Percentiles rank a stretch among this genome's conserved stretches.
These are phyloP conservation scores for Carex kokanica DNA, from an alignment of 176 grass and related monocot genomes.

Conservation along the genomic window DNA sequence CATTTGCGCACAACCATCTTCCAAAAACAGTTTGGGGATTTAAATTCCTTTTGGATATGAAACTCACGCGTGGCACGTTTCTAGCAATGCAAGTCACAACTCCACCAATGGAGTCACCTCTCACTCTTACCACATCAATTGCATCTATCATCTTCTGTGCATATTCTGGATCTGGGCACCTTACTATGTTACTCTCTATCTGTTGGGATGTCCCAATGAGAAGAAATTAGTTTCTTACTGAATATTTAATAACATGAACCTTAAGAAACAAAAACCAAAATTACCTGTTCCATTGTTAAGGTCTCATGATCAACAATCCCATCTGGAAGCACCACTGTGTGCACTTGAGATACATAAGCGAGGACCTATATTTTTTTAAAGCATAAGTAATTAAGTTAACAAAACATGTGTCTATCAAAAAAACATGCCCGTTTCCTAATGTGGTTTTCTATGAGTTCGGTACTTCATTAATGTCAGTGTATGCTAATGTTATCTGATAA, in stretches of 20 bases:
- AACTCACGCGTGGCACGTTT: constrained; percentile 95
- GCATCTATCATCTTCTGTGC: constrained; percentile 95
- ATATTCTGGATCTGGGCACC: constrained; percentile 94
- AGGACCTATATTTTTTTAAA: constrained; percentile 46
- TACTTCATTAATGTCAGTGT: not conserved
- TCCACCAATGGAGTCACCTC: constrained; percentile 90
- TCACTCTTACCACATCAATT: constrained; percentile 79
- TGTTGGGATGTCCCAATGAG: constrained; percentile 38
- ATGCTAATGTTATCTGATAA: not conserved
- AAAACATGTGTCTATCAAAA: not conserved
- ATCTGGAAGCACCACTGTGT: constrained; percentile 87
- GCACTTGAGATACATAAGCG: constrained; percentile 97
- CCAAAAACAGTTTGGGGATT: not conserved
- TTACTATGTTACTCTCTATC: constrained; percentile 97
- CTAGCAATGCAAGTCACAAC: constrained; percentile 93
- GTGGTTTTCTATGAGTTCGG: not conserved
- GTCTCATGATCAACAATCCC: constrained; percentile 76
- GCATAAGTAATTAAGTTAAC: not conserved
- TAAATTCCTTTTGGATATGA: constrained; percentile 14
- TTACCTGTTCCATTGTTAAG: constrained; percentile 73
- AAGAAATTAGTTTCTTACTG: constrained; percentile 25
- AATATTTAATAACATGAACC: constrained; percentile 16
- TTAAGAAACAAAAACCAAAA: constrained; percentile 27
- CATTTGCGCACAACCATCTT: constrained; percentile 8
- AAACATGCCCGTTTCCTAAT: not conserved